Percentiles rank a stretch among this genome's conserved stretches.
These are phyloP conservation scores for Aureobasidium musti DNA, from an alignment of 2,329 filamentous ascomycete genomes.

Conservation along the genomic window DNA sequence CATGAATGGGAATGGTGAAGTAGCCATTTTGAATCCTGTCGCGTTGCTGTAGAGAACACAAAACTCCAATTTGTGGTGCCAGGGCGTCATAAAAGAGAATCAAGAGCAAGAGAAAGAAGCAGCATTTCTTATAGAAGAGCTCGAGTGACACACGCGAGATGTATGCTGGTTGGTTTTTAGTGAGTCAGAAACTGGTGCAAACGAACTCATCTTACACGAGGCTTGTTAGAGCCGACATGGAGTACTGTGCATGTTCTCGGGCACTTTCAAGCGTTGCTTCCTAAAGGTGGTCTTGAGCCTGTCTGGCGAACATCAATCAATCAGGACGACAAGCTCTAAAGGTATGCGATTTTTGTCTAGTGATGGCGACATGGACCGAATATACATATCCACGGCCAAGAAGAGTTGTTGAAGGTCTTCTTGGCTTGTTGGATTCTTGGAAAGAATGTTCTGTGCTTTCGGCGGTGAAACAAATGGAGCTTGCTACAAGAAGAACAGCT, in stretches of 20 bases:
- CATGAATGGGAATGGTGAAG: neutral
- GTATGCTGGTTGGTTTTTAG: neutral
- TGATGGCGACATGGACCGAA: neutral
- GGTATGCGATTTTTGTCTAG: neutral
- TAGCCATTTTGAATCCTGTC: neutral
- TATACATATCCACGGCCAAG: neutral
- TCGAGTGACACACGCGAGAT: neutral
- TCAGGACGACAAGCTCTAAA: neutral
- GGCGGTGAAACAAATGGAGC: conserved; percentile 12
- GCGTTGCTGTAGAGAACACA: neutral
- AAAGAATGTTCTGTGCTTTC: conserved; percentile 21
- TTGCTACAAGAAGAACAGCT: neutral
- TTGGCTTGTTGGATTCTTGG: conserved; percentile 17
- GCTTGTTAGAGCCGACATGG: neutral
- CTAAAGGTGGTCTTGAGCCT: neutral
- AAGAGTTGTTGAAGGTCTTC: neutral
- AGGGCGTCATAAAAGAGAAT: neutral
- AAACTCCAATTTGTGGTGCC: neutral
- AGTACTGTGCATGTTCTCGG: neutral
- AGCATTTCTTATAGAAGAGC: neutral
- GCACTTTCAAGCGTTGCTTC: neutral
- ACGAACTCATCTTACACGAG: neutral
- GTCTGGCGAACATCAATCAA: neutral
- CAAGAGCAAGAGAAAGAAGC: neutral
- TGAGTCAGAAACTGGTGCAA: neutral